Evolutionary conservation across 2,329 filamentous ascomycete genomes (phyloP), one percentile per base, ranked within the genome.

Genomic region (Cladophialophora yegresii): DNA sequence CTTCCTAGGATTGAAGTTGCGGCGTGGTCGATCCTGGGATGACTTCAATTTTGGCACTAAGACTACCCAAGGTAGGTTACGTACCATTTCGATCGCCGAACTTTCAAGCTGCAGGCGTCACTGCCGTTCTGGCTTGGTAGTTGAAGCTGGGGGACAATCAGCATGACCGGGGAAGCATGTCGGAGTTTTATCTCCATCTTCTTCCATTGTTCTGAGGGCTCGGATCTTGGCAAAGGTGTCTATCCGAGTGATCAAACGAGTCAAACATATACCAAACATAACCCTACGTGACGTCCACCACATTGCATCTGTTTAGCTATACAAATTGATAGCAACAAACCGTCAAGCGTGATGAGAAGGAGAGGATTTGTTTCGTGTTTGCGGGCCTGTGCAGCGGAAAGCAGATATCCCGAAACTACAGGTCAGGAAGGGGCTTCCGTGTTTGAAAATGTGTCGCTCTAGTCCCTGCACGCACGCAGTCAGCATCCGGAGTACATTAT

Each of bases 1-100:
- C 49, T 62, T 69, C 30, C 43, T 63, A 4, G 69, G 69, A 54
- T 67, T 67, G 62, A 71, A 71, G 54, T 65, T 67, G 50, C 69
- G 68, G 26, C 68, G 69, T 55, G 66, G 66, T n/a, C 58, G 67
- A 22, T 66, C 60, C 66, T 68, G 33, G 40, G 22, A 9, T 47
- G 13, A 32, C 45, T 9, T 59, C 36, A 59, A 45, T 20, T 22
- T 10, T 13, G 16, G 8, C 22, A 8, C 43, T n/a, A n/a, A 28
- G 10, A 16, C 32, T 10, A 6, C 23, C 1, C 8, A n/a, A 36
- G 51, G 26, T 32, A 23, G 54, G 23, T 1, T 9, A 30, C 50
- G 43, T 26, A 61, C 58, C 49, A 32, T 45, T 47, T 54, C 57
- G 5, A 53, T 59, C 32, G 30, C 47, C 53, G 57, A n/a, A 16